These are phyloP conservation scores for Colletotrichum agaves DNA, from an alignment of 2,329 filamentous ascomycete species.

Conservation along the genomic window DNA sequence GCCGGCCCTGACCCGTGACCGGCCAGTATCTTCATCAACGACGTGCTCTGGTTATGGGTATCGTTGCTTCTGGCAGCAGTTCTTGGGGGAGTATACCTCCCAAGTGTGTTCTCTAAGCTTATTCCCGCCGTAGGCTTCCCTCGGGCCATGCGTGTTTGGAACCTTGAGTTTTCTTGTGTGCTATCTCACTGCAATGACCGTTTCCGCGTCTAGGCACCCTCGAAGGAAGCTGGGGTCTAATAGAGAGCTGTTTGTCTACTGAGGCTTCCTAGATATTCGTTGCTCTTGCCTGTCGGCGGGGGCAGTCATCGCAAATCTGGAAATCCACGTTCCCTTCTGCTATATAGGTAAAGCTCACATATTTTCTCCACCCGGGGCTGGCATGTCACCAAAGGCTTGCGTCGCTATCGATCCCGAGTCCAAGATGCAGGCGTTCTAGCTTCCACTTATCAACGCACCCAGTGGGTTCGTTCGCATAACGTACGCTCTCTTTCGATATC, in stretches of 20 bases:
- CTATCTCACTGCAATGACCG: constrained; percentile 47
- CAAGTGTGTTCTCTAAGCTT: constrained; percentile 69
- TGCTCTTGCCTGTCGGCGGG: constrained; percentile 22
- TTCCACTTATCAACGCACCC: constrained; percentile 57
- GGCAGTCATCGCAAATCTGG: constrained; percentile 39
- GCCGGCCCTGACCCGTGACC: constrained; percentile 30
- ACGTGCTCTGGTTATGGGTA: constrained; percentile 65
- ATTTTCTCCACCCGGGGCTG: constrained; percentile 55
- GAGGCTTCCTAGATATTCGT: constrained; percentile 24
- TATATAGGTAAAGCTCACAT: constrained; percentile 42
- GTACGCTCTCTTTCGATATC: neutral
- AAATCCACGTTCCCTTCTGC: constrained; percentile 50
- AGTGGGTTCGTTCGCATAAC: constrained; percentile 57
- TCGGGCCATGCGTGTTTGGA: constrained; percentile 61
- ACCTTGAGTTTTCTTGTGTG: constrained; percentile 55
- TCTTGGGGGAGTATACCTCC: constrained; percentile 65
- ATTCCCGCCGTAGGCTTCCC: constrained; percentile 57
- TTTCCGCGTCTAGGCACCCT: constrained; percentile 45
- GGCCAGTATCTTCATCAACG: constrained; percentile 51
- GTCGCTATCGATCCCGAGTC: constrained; percentile 45
- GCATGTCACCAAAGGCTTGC: constrained; percentile 44
- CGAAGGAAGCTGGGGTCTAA: constrained; percentile 13
- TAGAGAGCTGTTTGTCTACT: constrained; percentile 21
- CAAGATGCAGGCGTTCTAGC: constrained; percentile 51
- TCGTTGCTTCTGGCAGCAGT: constrained; percentile 63